Base-by-base conservation (phyloP, 2,329 filamentous ascomycete species). In the Exophiala oligosperma region DNA sequence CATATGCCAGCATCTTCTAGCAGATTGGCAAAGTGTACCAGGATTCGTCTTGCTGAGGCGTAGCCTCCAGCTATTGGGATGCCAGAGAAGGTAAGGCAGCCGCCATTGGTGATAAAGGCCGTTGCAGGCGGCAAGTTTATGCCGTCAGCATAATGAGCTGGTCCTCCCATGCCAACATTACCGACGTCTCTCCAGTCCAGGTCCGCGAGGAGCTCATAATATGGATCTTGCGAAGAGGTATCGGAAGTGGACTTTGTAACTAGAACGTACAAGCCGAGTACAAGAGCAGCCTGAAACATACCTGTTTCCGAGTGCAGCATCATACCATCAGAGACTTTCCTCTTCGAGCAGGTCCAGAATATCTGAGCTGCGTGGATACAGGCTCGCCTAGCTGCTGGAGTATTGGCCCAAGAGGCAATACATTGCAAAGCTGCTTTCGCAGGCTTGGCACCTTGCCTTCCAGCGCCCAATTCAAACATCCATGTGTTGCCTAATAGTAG, bases 241-340 rank as follows among this genome's bases (percentile, higher is more conserved):
- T 48, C 24, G 17, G n/a, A 12, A 29, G 6, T 3, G 11, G 46
- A 14, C 46, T 29, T 48, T 2, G n/a, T 48, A n/a, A 48, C 46
- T 26, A 48, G 26, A n/a, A 48, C 46, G 14, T 48, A 48, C 3
- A 48, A n/a, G n/a, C 46, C 74, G 84, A 26, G 81, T 79, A 0
- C 71, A 79, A 4, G 86, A 89, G 66, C 70, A 89, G 0, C 82
- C 83, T 0, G 84, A 53, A 8, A 56, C 44, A 17, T 24, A n/a
- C 46, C 46, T 12, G 46, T 48, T 48, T 48, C 46, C 26, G 46
- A 48, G 8, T 48, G 46, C 9, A 48, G 26, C 46, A 48, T 48
- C 46, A 48, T 48, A 29, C 46, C 32, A 14, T 48, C 46, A n/a
- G 46, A 48, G n/a, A 48, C 28, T 29, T 48, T 48, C n/a, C 46